Conservation (phyloP, 225 moss, liverwort and hornwort genomes). For the Antitrichia curtipendula region DNA sequence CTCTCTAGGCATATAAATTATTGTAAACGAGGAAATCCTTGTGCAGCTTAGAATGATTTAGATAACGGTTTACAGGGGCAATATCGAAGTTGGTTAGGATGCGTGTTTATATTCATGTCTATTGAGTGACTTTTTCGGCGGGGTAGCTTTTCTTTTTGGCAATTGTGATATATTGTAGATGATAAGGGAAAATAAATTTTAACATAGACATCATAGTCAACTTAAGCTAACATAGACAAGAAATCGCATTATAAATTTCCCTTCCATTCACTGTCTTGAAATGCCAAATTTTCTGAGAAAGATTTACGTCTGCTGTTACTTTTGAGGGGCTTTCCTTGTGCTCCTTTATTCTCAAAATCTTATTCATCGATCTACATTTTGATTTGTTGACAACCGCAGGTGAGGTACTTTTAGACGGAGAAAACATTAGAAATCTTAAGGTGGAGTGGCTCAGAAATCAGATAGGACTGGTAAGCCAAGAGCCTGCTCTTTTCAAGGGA, state of each 20-base stretch:
- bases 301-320: neutral
- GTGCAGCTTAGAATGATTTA: neutral
- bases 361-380: neutral
- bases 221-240: neutral
- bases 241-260: neutral
- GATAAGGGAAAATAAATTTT: neutral
- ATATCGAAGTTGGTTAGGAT: neutral
- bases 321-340: neutral
- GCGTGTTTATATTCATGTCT: neutral
- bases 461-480: constrained; percentile 62
- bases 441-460: constrained; percentile 61
- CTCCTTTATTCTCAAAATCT: neutral
- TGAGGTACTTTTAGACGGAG: constrained; percentile 53
- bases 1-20: neutral
- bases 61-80: neutral
- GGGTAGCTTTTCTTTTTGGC: neutral
- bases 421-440: constrained; percentile 43
- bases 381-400: constrained; percentile 13
- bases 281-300: neutral
- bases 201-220: neutral
- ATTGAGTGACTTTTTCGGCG: neutral
- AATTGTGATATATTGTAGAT: neutral
- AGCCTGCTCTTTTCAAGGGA: constrained; percentile 55
- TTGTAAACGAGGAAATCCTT: neutral
- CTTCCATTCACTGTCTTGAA: neutral